Evolutionary conservation across 2,329 filamentous ascomycete genomes (phyloP), one percentile per base, ranked within the genome.

Genomic region (Albophoma yamanashiensis): DNA sequence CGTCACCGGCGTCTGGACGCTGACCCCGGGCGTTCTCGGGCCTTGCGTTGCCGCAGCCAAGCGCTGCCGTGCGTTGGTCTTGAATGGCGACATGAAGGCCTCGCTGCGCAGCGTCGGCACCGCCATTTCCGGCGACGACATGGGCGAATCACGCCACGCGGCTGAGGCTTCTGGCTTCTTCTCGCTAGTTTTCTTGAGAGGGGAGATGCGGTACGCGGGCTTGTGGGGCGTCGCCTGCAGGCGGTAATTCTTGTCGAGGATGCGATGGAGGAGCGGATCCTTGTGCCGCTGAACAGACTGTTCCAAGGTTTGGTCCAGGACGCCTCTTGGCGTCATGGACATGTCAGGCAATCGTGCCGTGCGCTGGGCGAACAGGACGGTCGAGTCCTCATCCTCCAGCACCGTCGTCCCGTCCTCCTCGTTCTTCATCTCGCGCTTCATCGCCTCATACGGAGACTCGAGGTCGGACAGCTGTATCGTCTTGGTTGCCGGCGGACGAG

Each of bases 171-270:
- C 72, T 61, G 73, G 72, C 11, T 69, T 70, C 58, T 66, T 64
- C 39, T 58, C 64, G 42, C 56, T 42, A 50, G 45, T 55, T 47
- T 60, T 69, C 62, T 79, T 79, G 58, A 79, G 69, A 1, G 80
- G 79, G 9, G 79, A 81, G 52, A 79, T 71, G 42, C 75, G 76
- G 39, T 72, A 67, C 3, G 73, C 65, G 4, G 71, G 69, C 68
- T 86, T 88, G 65, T 94, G 87, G 0, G 94, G 94, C 12, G 94
- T 99, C 7, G 93, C 91, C 73, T 95, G 91, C 31, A 99, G 82
- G 39, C 93, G 90, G 77, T 96, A 99, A 61, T 89, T 97, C 75
- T 95, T 97, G 78, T 97, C 92, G 6, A 96, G 84, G n/a, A 97
- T 81, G 61, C 89, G 89, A 72, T 97, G 93, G 47, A 99, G 82